Evolutionary conservation across 108 stramenopile genomes (phyloP), one percentile per base, ranked within the genome.

Genomic region (Parietichytrium sp.): DNA sequence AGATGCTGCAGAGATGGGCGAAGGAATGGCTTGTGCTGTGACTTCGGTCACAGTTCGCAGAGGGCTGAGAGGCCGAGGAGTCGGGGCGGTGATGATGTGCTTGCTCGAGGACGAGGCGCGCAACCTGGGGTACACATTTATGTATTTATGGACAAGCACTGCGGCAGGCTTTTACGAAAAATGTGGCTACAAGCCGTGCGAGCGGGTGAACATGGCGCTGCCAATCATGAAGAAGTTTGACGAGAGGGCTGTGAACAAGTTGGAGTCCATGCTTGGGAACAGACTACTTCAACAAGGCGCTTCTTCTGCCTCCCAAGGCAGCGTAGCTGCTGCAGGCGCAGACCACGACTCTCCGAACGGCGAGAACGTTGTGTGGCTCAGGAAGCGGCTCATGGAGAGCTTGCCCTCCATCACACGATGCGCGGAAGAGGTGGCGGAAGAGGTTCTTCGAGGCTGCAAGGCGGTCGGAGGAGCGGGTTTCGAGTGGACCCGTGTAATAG

Each of bases 161-260:
- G 61, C 61, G 42, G 38, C 36, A 72, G 61, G 61, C 6, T 72
- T 72, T 72, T 72, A 72, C 42, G 61, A 33, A 10, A 72, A 2
- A 42, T 72, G 61, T 25, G 61, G 61, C 42, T 72, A 72, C 33
- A n/a, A 33, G 8, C 45, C 38, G 2, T 72, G 61, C 42, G 61
- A 72, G 1, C 36, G 61, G 15, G 61, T 72, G n/a, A 72, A 16
- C 12, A 12, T 72, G 33, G 10, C 61, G 1, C 33, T 33, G 8
- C 61, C 61, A 6, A 72, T 72, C 20, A 33, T 72, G 8, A 42
- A 45, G 38, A 36, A 20, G 18, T 20, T 72, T 7, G 61, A 8
- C 10, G 61, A 72, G 10, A 72, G 15, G 10, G 6, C 36, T 23
- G 61, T 72, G 20, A 23, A n/a, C 20, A 42, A 33, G 29, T 42